Conservation (phyloP, 495 filamentous ascomycete species). For the Hypoxylon crocopeplum region DNA sequence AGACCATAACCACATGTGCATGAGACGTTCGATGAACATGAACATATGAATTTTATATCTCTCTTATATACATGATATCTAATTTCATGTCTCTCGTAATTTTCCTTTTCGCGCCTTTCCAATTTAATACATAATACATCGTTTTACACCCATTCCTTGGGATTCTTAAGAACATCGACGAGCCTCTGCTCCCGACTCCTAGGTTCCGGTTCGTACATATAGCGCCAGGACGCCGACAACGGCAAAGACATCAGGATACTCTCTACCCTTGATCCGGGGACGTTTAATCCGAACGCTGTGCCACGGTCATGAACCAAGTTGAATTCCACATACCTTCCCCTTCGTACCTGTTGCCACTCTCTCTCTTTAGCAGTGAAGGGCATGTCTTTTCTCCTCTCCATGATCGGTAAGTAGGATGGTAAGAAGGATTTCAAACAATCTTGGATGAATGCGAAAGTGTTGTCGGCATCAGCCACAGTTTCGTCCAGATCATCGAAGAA, state of each 20-base stretch:
- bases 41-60: constrained; percentile 14
- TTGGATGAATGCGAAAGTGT: constrained; percentile 89
- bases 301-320: constrained; percentile 97
- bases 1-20: no score
- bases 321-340: constrained; percentile 96
- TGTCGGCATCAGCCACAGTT: constrained; percentile 78
- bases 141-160: constrained; percentile 85
- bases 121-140: constrained; percentile 11
- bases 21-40: no score
- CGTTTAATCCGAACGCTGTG: constrained; percentile 92
- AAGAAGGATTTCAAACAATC: constrained; percentile 85
- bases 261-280: constrained; percentile 89
- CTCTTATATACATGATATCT: neutral
- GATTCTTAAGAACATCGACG: constrained; percentile 82
- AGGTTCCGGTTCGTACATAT: constrained; percentile 86
- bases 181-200: constrained; percentile 77
- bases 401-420: constrained; percentile 89
- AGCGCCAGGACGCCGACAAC: constrained; percentile 90
- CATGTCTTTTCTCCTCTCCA: constrained; percentile 88
- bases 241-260: constrained; percentile 98
- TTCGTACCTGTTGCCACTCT: constrained; percentile 93
- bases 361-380: constrained; percentile 84
- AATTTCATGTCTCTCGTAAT: no score
- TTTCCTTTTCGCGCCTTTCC: constrained; percentile 20
- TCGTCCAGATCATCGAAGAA: constrained; percentile 99